These are phyloP conservation scores for Hyaloscypha hepaticicola DNA, from an alignment of 495 filamentous ascomycete genomes.

Conservation along the genomic window DNA sequence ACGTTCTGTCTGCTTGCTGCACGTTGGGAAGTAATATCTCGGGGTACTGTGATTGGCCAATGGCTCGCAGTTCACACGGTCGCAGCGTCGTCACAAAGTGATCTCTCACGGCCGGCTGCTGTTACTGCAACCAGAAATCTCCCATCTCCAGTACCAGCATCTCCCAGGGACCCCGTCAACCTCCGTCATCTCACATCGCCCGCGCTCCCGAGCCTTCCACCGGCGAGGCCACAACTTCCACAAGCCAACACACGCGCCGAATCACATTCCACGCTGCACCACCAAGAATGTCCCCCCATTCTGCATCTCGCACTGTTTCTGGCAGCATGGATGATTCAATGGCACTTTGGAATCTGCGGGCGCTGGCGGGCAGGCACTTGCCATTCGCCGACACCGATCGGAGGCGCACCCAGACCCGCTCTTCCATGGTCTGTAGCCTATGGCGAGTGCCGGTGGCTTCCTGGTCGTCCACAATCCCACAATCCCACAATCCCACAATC, in stretches of 20 bases:
- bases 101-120: neutral
- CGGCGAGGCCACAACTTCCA: neutral
- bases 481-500: neutral
- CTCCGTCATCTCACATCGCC: conserved; percentile 14
- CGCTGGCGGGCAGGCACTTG: neutral
- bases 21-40: neutral
- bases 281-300: too few relatives aligned
- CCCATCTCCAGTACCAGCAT: neutral
- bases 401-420: neutral
- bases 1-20: neutral
- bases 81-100: neutral
- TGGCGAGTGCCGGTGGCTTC: neutral
- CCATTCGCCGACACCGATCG: neutral
- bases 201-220: neutral
- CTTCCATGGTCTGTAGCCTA: neutral
- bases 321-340: too few relatives aligned
- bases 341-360: neutral
- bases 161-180: neutral
- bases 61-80: conserved; percentile 7
- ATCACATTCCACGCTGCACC: neutral
- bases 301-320: too few relatives aligned
- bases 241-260: neutral
- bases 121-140: neutral
- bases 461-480: neutral
- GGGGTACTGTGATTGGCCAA: conserved; percentile 12